Conservation (phyloP, 2,329 filamentous ascomycete genomes). For the Huntiella abstrusa region DNA sequence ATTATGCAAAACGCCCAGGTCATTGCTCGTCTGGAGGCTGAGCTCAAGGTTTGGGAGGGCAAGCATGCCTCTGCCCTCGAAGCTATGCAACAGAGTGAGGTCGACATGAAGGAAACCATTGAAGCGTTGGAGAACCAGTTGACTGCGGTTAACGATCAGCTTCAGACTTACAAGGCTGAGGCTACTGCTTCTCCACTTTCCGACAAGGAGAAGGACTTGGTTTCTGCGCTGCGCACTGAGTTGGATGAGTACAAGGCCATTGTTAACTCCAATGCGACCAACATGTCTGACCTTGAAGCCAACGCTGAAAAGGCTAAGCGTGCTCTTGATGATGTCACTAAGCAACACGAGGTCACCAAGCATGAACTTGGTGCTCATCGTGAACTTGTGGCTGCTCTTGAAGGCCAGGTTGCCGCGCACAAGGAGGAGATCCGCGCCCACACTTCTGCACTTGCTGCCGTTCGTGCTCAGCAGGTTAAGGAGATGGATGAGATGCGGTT, state of each 20-base stretch:
- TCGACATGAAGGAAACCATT: constrained; percentile 52
- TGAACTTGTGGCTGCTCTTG: constrained; percentile 31
- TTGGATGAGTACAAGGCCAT: constrained; percentile 66
- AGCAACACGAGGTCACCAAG: constrained; percentile 40
- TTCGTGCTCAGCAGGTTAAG: constrained; percentile 31
- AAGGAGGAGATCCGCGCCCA: constrained; percentile 37
- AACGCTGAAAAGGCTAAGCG: constrained; percentile 44
- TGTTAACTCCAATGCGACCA: constrained; percentile 47
- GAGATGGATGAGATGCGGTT: constrained; percentile 31
- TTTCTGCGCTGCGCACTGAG: constrained; percentile 47
- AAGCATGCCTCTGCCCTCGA: constrained; percentile 56
- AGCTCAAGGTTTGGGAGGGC: constrained; percentile 54
- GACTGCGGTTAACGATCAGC: constrained; percentile 32
- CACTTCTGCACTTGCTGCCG: constrained; percentile 29
- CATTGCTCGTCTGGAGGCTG: constrained; percentile 47
- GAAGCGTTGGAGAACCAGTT: constrained; percentile 48
- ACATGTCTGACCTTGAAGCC: constrained; percentile 56
- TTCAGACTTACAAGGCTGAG: constrained; percentile 24
- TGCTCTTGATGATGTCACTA: constrained; percentile 14
- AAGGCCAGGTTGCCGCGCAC: constrained; percentile 41
- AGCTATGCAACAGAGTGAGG: constrained; percentile 53
- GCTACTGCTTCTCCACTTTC: constrained; percentile 24
- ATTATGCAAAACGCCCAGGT: constrained; percentile 8
- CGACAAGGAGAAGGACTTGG: constrained; percentile 37
- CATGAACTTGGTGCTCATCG: constrained; percentile 31